phyloP scores from a whole-genome alignment of 2,329 filamentous ascomycete species.

The Ciborinia camelliae region DNA sequence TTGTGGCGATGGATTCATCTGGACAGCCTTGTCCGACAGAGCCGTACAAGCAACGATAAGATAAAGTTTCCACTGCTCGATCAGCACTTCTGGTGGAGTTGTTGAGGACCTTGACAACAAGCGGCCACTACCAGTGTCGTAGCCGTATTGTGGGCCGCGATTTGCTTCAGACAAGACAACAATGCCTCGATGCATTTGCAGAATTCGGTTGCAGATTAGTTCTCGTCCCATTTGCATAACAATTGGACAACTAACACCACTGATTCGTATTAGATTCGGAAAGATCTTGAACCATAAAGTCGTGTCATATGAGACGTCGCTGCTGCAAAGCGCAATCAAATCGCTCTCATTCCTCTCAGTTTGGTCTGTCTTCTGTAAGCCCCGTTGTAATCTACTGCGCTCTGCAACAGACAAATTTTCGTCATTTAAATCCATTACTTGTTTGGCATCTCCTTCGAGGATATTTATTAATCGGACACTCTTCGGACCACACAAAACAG shows the following conservation, averaged over 20 bases:
- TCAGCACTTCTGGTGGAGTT: conserved; percentile 77
- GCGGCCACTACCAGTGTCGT: conserved; percentile 50
- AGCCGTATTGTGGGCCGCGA: conserved; percentile 61
- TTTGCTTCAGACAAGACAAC: conserved; percentile 72
- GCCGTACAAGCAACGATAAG: conserved; percentile 97
- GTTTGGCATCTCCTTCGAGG: conserved; percentile 81
- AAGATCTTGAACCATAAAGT: conserved; percentile 98
- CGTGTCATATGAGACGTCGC: conserved; percentile 90
- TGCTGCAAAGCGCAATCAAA: conserved; percentile 89
- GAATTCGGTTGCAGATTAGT: conserved; percentile 84
- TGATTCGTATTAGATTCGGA: conserved; percentile 86
- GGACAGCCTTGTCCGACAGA: conserved; percentile 73
- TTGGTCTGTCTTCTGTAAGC: conserved; percentile 73
- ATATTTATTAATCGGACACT: conserved; percentile 81
- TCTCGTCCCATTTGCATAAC: conserved; percentile 88
- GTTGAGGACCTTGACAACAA: conserved; percentile 53
- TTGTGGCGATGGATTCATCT: conserved; percentile 54
- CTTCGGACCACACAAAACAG: conserved; percentile 74
- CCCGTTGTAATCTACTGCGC: conserved; percentile 84
- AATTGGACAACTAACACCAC: conserved; percentile 86
- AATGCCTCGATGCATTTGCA: conserved; percentile 89
- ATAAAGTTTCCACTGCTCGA: conserved; percentile 98
- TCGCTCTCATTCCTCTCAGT: conserved; percentile 67
- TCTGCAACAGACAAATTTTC: conserved; percentile 90
- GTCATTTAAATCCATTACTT: conserved; percentile 88